Base-by-base conservation (phyloP, 2,329 filamentous ascomycete species). In the Leptodontidium sp. region DNA sequence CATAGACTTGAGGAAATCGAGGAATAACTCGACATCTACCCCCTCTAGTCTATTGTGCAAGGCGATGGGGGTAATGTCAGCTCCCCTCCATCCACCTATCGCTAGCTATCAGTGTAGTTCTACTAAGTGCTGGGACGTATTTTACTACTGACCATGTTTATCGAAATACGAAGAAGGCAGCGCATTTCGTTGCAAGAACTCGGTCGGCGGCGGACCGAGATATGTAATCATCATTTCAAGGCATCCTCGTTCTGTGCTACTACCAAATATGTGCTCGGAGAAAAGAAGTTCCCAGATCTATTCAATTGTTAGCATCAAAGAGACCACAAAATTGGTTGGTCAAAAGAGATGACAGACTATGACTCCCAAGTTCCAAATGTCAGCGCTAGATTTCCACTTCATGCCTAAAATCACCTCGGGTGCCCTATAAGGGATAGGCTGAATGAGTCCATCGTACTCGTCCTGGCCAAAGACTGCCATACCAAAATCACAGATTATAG, bases 181-280 rank as follows among this genome's bases (percentile, higher is more conserved):
- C 43, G 43, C 43, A n/a, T 47, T 47, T 9, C 43, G 43, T 47
- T 47, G 43, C 15, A 47, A 47, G 17, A 47, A 47, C 11, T 47
- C 43, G 1, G 2, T 47, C 43, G 43, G 43, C 43, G 43, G 43
- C 15, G 43, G 43, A 47, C 43, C 43, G n/a, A 47, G 43, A 47
- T 47, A 47, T 47, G 43, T 47, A 47, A 47, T 47, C 43, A 47
- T 47, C 43, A 47, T 47, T 15, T n/a, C 43, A 47, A 47, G 43
- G 43, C 43, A 47, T 47, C 43, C 43, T n/a, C 43, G 43, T n/a
- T 47, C 43, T 47, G 43, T 47, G 15, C 17, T 47, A 9, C 43
- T 47, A 47, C 43, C 43, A 47, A 47, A n/a, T 47, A 47, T 47
- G 2, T 45, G 40, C 40, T 45, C 40, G 4, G 40, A 45, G 40